Base-by-base conservation (phyloP, 345 rosid species). In the Hirschfeldia incana region DNA sequence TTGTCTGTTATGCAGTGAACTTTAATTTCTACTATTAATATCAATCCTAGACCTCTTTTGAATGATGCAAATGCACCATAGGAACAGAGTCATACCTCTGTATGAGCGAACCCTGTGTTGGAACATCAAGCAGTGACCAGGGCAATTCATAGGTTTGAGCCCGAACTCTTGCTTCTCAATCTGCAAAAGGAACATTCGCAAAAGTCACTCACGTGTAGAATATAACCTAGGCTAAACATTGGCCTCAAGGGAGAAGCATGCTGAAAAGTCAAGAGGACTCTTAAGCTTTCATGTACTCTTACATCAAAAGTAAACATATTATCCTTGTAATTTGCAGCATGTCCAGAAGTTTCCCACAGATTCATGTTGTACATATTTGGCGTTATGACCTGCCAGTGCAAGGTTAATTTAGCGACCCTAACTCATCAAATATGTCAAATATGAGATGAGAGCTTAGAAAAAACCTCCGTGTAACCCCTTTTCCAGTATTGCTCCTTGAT, bases 291-390 rank as follows among this genome's bases (percentile, higher is more conserved):
- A 67, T 53, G 37, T 8, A 37, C 53, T 69, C 88, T 86, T 81
- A 90, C 98, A 89, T 96, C 97, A 83, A 93, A 87, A 17, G 91
- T 83, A 84, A 96, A 93, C 98, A 96, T 96, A 81, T 96, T 93
- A 70, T 96, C 97, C 84, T 89, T 96, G 88, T 93, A 96, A 79
- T 96, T 96, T 60, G 88, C 97, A 78, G 95, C 99, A 85, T 96
- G 99, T 74, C 99, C 97, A 51, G 98, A 96, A 73, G 90, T 96
- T 80, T 93, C 95, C 99, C 99, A 96, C 65, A 95, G 92, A 85
- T 84, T 88, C 94, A 95, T 95, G 82, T 95, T 93, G 79, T 85
- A 95, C 86, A 95, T 91, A 86, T 95, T 93, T 49, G 97, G 99
- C 67, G 97, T 79, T 70, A 86, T 89, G 65, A 95, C 98, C 99